Evolutionary conservation across 2,329 filamentous ascomycete species (phyloP), one percentile per base, ranked within the genome.

Genomic region (Hortaea werneckii): DNA sequence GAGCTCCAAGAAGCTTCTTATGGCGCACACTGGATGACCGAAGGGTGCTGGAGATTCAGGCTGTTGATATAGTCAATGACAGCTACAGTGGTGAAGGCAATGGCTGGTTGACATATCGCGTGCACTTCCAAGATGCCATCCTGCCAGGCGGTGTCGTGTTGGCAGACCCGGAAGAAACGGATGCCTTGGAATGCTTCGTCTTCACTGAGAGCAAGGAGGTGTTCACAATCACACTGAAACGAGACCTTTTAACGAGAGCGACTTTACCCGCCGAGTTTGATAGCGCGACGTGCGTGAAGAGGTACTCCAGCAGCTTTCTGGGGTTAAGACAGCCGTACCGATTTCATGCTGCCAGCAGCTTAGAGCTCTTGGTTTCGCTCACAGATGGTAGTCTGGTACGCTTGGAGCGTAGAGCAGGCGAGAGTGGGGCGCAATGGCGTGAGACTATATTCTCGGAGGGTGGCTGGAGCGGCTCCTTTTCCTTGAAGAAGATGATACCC

Each of bases 11-110:
- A 61, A 87, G 80, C 65, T 94, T 96, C 62, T 75, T 95, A 41
- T 98, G 92, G 92, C 80, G 90, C 56, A 76, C 96, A 35, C 69
- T 95, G 50, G 84, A 94, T 59, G 80, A 87, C 58, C 80, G 81
- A 59, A 85, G 78, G 54, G 73, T 87, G 51, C 74, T 98, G 56
- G 90, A 92, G 67, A 75, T 98, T 42, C 84, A 87, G 60, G 82
- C 80, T 37, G 80, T 86, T 49, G 92, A 98, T 66, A 69, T 95
- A 54, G 83, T 80, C 20, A 62, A 88, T 77, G 69, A 78, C 74
- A 42, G 45, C 5, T n/a, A 20, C 10, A 8, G 13, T 26, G 13
- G 13, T 10, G 37, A 39, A 8, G 13, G 28, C 20, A 38, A 47
- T 47, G 34, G 41, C 13, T 76, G 80, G 20, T 71, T 92, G 43